Evolutionary conservation across 2,329 filamentous ascomycete species (phyloP).

Genomic region (Sporothrix mexicana): DNA sequence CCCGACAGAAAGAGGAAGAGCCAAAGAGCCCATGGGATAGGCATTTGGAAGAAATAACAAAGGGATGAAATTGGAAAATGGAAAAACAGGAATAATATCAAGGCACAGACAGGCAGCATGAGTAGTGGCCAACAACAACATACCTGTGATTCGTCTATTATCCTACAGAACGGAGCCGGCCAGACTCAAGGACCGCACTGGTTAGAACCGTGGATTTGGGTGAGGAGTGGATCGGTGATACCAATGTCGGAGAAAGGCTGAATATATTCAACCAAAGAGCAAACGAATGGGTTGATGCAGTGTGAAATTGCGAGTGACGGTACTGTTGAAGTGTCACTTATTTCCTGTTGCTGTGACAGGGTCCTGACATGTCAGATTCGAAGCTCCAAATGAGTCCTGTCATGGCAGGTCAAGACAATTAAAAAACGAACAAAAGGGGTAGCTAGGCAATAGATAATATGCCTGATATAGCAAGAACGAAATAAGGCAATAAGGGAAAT

Average conservation of each 20-base stretch:
- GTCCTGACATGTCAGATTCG: not conserved
- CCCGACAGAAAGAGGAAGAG: not conserved
- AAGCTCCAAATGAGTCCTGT: not conserved
- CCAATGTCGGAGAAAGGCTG: not conserved
- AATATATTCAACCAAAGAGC: not conserved
- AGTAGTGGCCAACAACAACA: not conserved
- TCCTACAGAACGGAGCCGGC: not conserved
- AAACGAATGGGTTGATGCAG: not conserved
- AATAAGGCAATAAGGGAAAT: not conserved
- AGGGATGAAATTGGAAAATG: not conserved
- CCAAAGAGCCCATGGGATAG: not conserved
- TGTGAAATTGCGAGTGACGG: not conserved
- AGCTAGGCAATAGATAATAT: not conserved
- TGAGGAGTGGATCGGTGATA: not conserved
- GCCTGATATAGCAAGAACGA: not conserved
- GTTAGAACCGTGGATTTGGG: constrained; percentile 25
- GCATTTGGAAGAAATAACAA: not conserved
- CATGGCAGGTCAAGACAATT: not conserved
- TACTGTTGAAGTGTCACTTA: not conserved
- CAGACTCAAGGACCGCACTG: not conserved
- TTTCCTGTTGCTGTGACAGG: not conserved
- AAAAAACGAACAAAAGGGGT: not conserved
- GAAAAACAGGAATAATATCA: too few species aligned
- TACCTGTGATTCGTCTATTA: not conserved
- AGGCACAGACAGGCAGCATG: not conserved